phyloP scores from a whole-genome alignment of 2,329 filamentous ascomycete species.

The Aspergillus sojae region DNA sequence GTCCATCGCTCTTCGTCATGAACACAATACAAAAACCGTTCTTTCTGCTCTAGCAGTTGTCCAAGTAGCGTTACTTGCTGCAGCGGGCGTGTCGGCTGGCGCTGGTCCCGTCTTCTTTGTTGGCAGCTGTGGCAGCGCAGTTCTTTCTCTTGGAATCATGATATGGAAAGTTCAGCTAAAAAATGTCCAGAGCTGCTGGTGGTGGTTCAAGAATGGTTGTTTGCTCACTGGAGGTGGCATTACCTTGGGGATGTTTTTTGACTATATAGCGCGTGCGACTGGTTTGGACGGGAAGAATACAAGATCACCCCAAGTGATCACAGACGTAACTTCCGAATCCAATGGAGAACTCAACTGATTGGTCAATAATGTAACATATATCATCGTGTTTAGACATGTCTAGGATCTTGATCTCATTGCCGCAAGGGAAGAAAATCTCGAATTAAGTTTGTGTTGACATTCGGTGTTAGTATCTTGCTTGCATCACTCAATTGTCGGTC shows the following conservation, averaged over 20 bases:
- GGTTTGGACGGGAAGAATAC: slow-evolving; percentile 28
- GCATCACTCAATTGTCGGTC: not conserved
- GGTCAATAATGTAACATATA: not conserved
- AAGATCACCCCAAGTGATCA: not conserved
- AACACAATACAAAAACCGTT: slow-evolving; percentile 50
- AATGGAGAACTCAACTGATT: not conserved
- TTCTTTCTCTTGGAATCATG: slow-evolving; percentile 58
- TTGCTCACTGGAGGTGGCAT: slow-evolving; percentile 65
- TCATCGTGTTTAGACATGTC: not conserved
- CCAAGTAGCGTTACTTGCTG: slow-evolving; percentile 47
- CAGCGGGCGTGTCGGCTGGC: slow-evolving; percentile 51
- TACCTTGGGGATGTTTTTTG: slow-evolving; percentile 56
- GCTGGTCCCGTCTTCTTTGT: slow-evolving; percentile 62
- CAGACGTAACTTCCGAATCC: not conserved
- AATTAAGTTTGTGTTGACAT: not conserved
- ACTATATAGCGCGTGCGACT: slow-evolving; percentile 49
- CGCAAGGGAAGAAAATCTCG: not conserved
- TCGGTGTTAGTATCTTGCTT: not conserved
- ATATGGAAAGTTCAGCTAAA: slow-evolving; percentile 62
- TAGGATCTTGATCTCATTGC: not conserved
- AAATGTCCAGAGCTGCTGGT: slow-evolving; percentile 62
- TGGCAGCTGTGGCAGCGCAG: slow-evolving; percentile 61
- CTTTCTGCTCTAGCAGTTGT: slow-evolving; percentile 43
- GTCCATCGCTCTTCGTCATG: slow-evolving; percentile 53
- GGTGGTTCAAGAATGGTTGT: slow-evolving; percentile 66